Base-by-base conservation (phyloP, 164 flowering plant species). In the Macadamia integrifolia region DNA sequence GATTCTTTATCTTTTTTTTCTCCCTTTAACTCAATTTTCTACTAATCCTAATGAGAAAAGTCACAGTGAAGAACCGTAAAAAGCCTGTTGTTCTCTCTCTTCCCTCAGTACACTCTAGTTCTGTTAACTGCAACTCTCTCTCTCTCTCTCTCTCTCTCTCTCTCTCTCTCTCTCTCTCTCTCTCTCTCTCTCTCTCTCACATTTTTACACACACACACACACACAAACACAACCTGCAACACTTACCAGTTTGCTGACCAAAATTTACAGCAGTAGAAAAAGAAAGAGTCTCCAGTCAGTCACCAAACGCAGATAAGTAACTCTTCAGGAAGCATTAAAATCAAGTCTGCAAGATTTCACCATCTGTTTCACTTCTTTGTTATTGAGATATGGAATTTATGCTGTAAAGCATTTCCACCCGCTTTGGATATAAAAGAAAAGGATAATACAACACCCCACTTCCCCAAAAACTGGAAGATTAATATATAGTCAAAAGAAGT, bases 151-250 rank as follows among this genome's bases (percentile, higher is more conserved):
- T 56, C 48, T 55, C 49, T 66, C 52, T 43, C 11, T 61, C 46
- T 61, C 64, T 61, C 55, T 62, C 52, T 62, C 53, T 62, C 65
- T 62, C 46, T 31, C 49, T 61, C 46, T 61, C 64, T 61, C 55
- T 62, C 52, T 62, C 53, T 62, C 65, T 62, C 46, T 31, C 48
- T 56, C 48, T 55, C 49, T 66, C 52, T 43, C 11, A n/a, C 42
- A 42, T 28, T 14, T 30, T 35, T 30, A 35, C 49, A 57, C 52
- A n/a, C 11, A n/a, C 42, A 12, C 6, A 23, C 23, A 23, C 23
- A 23, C 23, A 23, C 23, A 23, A 23, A 23, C 23, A 23, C 28
- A 10, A 9, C 9, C 7, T 43, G 48, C 9, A 5, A 43, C 64
- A 61, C n/a, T 28, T 61, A 15, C 14, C 49, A 23, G 18, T 44